phyloP scores from a whole-genome alignment of 441 rosid genomes.

The Adansonia madagascariensis region DNA sequence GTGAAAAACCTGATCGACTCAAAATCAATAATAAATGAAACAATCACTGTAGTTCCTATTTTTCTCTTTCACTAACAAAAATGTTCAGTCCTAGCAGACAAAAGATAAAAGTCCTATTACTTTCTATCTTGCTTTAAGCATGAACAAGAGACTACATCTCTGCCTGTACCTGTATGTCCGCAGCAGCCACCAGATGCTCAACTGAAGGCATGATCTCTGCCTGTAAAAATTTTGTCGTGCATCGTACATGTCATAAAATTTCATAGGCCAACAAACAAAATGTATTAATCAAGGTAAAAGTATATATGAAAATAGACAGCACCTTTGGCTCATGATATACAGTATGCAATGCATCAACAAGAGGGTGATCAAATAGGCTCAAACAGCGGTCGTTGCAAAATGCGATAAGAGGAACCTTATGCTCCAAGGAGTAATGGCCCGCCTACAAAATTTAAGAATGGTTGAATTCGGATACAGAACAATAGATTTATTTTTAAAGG shows the following conservation, averaged over 20 bases:
- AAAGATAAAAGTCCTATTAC: not conserved
- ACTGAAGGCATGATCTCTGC: slow-evolving; percentile 84
- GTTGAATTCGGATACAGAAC: not conserved
- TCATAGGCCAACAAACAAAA: slow-evolving; percentile 22
- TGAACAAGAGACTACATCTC: slow-evolving; percentile 20
- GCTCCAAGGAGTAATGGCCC: slow-evolving; percentile 70
- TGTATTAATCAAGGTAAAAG: slow-evolving; percentile 8
- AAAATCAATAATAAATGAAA: slow-evolving; percentile 8
- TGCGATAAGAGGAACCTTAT: slow-evolving; percentile 82
- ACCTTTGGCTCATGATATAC: slow-evolving; percentile 87
- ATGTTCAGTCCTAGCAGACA: not conserved
- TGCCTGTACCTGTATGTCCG: slow-evolving; percentile 74
- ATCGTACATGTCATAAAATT: slow-evolving; percentile 22
- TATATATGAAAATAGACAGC: slow-evolving; percentile 24
- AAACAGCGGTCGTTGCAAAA: slow-evolving; percentile 82
- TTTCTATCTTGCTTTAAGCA: slow-evolving; percentile 13
- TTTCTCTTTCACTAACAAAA: not conserved
- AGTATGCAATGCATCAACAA: slow-evolving; percentile 72
- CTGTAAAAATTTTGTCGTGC: slow-evolving; percentile 44
- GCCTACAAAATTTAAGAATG: slow-evolving; percentile 52
- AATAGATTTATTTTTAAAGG: not conserved
- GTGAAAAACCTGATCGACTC: not conserved
- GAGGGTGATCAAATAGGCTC: slow-evolving; percentile 80
- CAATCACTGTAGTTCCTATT: not conserved
- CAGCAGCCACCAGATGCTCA: slow-evolving; percentile 68